Evolutionary conservation across 2,329 filamentous ascomycete genomes (phyloP), one percentile per base, ranked within the genome.

Genomic region (Xylaria sp.): DNA sequence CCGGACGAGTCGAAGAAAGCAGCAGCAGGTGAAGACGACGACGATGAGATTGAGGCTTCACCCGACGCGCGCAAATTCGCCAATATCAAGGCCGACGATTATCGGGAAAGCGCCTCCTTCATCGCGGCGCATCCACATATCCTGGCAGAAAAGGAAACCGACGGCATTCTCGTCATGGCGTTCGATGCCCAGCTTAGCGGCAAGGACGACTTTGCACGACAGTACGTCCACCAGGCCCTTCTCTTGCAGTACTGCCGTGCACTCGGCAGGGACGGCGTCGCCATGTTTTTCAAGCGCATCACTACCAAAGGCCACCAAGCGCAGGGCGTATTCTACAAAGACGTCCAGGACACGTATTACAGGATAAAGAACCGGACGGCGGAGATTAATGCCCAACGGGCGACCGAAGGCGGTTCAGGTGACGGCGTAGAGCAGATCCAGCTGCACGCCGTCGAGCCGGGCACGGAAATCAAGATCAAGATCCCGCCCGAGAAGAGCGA

Each of bases 211-310:
- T 84, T 88, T 62, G 86, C 91, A 3, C 84, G 87, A 44, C 90
- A 93, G 71, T 97, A 88, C 73, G 92, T 99, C 19, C 94, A 99
- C 74, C 92, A 97, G 71, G 93, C 89, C 2, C 80, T 97, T 16
- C 80, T 99, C 11, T 77, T 99, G 39, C 94, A 99, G 72, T 99
- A 99, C 77, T 99, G 94, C 75, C 86, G 93, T 8, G 88, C 91
- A 39, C 81, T 99, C 6, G 92, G 93, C 57, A 86, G 85, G 61
- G 91, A 97, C 66, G 93, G 93, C 19, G 92, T 97, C 7, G 83
- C 85, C 5, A 76, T 97, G 24, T 99, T 99, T 80, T 99, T 99
- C 83, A 96, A 94, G 76, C 89, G 93, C 53, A 92, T 99, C 71
- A 94, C 90, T 19, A 96, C 90, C 2, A 86, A 85, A 64, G 90